phyloP scores from a whole-genome alignment of 1,284 basidiomycete genomes.

The Irpex sp. region DNA sequence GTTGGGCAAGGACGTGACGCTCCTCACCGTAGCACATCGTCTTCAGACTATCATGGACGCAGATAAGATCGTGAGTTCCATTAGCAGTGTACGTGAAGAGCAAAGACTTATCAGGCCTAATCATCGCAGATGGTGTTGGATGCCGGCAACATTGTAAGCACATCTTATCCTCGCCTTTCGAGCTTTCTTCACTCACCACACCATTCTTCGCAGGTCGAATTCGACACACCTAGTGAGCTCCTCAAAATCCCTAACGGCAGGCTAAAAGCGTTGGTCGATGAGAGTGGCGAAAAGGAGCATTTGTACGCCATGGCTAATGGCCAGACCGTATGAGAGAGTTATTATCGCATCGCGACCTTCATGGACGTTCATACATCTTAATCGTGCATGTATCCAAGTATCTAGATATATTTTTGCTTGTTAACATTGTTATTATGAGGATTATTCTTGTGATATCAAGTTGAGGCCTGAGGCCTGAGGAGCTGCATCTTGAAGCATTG shows the following conservation, averaged over 20 bases:
- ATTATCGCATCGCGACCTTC: background rate
- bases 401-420: background rate
- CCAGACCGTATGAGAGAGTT: background rate
- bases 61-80: constrained; percentile 29
- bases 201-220: constrained; percentile 42
- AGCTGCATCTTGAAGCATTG: no score
- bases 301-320: constrained; percentile 30
- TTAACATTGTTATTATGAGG: no score
- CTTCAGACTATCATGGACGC: constrained; percentile 47
- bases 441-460: no score
- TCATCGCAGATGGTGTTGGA: constrained; percentile 36
- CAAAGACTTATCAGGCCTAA: background rate
- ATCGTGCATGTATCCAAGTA: background rate
- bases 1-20: constrained; percentile 47
- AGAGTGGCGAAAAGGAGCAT: constrained; percentile 48
- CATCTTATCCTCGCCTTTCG: background rate
- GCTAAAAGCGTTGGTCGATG: constrained; percentile 59
- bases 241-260: constrained; percentile 47
- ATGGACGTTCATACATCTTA: background rate
- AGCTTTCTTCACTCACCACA: background rate
- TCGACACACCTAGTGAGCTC: constrained; percentile 57
- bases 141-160: constrained; percentile 32
- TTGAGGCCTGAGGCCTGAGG: no score
- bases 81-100: background rate
- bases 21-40: constrained; percentile 67